Evolutionary conservation across 805 yeast genomes (phyloP).

Genomic region (Pachysolen tannophilus): DNA sequence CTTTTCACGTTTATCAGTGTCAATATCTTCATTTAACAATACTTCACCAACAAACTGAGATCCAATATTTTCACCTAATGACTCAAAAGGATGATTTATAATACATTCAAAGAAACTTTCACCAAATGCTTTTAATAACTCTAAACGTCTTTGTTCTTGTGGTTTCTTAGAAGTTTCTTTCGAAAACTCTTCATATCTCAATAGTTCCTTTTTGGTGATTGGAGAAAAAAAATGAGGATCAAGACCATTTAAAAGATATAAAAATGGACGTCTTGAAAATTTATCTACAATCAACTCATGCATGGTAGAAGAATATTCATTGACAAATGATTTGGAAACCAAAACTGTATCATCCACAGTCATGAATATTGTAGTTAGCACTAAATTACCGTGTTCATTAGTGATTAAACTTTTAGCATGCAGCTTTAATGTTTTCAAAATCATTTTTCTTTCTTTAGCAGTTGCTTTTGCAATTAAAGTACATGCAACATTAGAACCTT

Average conservation of each 20-base stretch:
- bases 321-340: slow-evolving; percentile 61
- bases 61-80: slow-evolving; percentile 67
- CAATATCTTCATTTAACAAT: slow-evolving; percentile 42
- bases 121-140: slow-evolving; percentile 55
- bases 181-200: slow-evolving; percentile 52
- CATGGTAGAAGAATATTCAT: slow-evolving; percentile 46
- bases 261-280: slow-evolving; percentile 81
- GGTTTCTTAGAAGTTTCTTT: slow-evolving; percentile 79
- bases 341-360: slow-evolving; percentile 92
- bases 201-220: slow-evolving; percentile 47
- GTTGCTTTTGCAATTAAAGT: slow-evolving; percentile 70
- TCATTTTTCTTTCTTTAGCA: slow-evolving; percentile 85
- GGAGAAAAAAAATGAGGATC: slow-evolving; percentile 82
- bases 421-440: slow-evolving; percentile 63
- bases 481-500: slow-evolving; percentile 89
- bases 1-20: slow-evolving; percentile 29
- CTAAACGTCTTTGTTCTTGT: slow-evolving; percentile 63
- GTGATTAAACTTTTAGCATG: slow-evolving; percentile 71
- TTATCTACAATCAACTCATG: slow-evolving; percentile 57
- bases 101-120: slow-evolving; percentile 58
- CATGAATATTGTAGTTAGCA: slow-evolving; percentile 68
- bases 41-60: slow-evolving; percentile 79
- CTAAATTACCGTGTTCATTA: slow-evolving; percentile 82
- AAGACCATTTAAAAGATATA: slow-evolving; percentile 71
- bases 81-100: slow-evolving; percentile 36